phyloP scores from a whole-genome alignment of 2,329 filamentous ascomycete species.

The Aspergillus sp. region DNA sequence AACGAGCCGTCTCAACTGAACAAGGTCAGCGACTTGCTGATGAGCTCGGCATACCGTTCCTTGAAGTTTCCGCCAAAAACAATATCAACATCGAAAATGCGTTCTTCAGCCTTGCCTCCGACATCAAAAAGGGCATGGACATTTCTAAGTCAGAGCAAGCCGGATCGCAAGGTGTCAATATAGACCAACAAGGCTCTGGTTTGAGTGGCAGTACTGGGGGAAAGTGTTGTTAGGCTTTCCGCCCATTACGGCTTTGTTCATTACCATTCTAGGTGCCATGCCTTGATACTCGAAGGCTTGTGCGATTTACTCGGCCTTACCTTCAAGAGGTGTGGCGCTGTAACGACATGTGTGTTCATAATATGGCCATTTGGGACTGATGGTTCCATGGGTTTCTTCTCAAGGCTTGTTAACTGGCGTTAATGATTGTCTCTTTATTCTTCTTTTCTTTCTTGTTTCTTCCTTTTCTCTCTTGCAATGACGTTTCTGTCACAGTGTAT shows the following conservation, averaged over 20 bases:
- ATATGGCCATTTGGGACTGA: not conserved
- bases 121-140: conserved; percentile 99
- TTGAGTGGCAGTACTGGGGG: conserved; percentile 47
- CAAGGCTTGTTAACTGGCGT: not conserved
- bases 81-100: conserved; percentile 99
- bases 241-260: not conserved
- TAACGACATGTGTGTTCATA: not conserved
- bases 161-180: conserved; percentile 57
- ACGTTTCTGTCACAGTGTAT: not conserved
- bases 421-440: not conserved
- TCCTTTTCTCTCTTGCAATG: conserved; percentile 1
- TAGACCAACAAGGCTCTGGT: conserved; percentile 54
- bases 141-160: conserved; percentile 70
- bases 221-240: conserved; percentile 65
- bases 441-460: conserved; percentile 1
- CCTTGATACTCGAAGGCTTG: not conserved
- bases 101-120: conserved; percentile 87
- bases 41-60: conserved; percentile 94
- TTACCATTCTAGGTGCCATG: not conserved
- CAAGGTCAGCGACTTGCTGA: conserved; percentile 88
- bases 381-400: not conserved
- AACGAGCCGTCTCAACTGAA: conserved; percentile 87
- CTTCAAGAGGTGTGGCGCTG: not conserved
- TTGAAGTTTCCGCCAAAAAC: conserved; percentile 96
- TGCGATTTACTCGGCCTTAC: not conserved